Evolutionary conservation across 1,139 yeast species (phyloP).

Genomic region (Taphrina wiesneri): DNA sequence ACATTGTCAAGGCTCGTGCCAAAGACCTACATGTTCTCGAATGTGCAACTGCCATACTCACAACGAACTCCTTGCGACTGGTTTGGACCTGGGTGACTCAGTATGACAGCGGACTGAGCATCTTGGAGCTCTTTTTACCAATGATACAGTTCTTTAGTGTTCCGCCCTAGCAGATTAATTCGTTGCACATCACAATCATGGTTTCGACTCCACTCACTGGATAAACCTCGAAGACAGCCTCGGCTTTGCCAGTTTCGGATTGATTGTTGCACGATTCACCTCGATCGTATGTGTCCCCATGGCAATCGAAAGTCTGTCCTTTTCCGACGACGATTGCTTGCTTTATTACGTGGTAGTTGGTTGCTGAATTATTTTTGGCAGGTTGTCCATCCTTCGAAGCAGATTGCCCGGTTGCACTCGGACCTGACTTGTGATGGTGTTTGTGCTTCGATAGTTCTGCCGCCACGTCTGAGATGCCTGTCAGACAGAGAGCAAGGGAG

Average conservation of each 20-base stretch:
- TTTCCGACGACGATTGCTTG: not conserved
- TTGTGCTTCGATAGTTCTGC: not conserved
- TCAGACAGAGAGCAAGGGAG: not conserved
- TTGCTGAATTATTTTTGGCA: not conserved
- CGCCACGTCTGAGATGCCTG: not conserved
- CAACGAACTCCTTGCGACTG: not conserved
- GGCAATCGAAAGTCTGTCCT: not conserved
- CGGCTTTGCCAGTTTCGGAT: not conserved
- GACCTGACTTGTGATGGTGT: not conserved
- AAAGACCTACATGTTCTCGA: not conserved
- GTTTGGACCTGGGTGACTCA: not conserved
- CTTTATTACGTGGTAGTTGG: not conserved
- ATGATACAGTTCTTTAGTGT: not conserved
- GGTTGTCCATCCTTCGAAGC: not conserved
- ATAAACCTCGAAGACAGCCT: not conserved
- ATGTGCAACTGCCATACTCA: not conserved
- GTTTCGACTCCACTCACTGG: not conserved
- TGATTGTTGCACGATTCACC: not conserved
- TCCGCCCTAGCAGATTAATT: not conserved
- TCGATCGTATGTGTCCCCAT: not conserved
- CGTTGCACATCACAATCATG: not conserved
- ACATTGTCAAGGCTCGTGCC: no score
- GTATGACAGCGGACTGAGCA: not conserved
- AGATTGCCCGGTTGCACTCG: not conserved
- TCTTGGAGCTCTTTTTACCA: not conserved